phyloP scores from a whole-genome alignment of 805 yeast species.

The Torulaspora quercuum region DNA sequence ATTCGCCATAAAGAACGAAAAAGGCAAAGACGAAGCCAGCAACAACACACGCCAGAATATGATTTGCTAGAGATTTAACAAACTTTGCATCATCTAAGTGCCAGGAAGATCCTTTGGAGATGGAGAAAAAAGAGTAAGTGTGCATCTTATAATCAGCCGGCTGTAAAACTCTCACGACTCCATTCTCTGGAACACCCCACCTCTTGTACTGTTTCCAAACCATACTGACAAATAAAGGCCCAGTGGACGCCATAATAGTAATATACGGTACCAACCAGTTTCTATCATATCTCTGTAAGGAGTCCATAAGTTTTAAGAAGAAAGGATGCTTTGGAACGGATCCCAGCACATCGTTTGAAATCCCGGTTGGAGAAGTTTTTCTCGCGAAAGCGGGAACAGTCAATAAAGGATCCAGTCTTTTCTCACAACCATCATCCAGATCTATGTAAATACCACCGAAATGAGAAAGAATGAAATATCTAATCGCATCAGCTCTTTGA shows the following conservation, averaged over 20 bases:
- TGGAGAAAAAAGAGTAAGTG: slow-evolving; percentile 62
- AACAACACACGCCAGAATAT: slow-evolving; percentile 66
- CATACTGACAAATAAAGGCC: slow-evolving; percentile 82
- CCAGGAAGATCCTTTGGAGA: slow-evolving; percentile 87
- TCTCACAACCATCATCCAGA: slow-evolving; percentile 82
- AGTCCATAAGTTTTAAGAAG: slow-evolving; percentile 65
- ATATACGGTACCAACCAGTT: slow-evolving; percentile 85
- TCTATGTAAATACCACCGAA: slow-evolving; percentile 91
- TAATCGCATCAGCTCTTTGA: slow-evolving; percentile 84
- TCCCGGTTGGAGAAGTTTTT: slow-evolving; percentile 85
- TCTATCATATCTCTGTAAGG: slow-evolving; percentile 57
- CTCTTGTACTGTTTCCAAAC: slow-evolving; percentile 85
- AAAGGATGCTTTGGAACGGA: slow-evolving; percentile 84
- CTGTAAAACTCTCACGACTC: slow-evolving; percentile 62
- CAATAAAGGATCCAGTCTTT: slow-evolving; percentile 74
- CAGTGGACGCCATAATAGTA: slow-evolving; percentile 91
- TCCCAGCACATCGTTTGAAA: slow-evolving; percentile 92
- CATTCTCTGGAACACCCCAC: slow-evolving; percentile 67
- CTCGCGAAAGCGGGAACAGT: slow-evolving; percentile 82
- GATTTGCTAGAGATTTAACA: slow-evolving; percentile 68
- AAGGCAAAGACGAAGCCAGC: slow-evolving; percentile 63
- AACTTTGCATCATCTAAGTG: slow-evolving; percentile 83
- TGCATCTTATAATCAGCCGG: slow-evolving; percentile 69
- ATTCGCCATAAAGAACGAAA: slow-evolving; percentile 46
- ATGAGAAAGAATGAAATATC: slow-evolving; percentile 78